These are phyloP conservation scores for Tritrichomonas foetus DNA, from an alignment of 208 protist species.

Conservation along the genomic window DNA sequence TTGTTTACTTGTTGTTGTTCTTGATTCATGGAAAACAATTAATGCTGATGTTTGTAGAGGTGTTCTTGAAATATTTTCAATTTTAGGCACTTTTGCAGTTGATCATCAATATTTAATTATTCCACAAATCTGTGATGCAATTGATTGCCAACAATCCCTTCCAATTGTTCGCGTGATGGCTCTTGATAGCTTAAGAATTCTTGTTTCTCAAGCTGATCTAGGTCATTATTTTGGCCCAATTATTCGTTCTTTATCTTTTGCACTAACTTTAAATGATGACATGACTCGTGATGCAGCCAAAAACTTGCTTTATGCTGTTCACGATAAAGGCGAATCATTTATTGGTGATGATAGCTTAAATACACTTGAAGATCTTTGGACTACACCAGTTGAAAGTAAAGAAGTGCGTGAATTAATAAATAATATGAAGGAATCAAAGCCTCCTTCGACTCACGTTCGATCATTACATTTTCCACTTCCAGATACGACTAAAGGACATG, in stretches of 20 bases:
- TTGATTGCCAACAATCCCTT: neutral
- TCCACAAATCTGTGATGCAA: neutral
- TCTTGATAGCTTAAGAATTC: neutral
- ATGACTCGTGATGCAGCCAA: neutral
- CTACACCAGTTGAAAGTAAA: neutral
- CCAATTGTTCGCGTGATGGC: neutral
- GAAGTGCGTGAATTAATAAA: neutral
- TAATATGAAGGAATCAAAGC: too few relatives aligned
- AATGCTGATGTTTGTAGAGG: neutral
- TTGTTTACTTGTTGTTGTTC: neutral
- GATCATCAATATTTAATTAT: neutral
- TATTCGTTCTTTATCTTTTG: neutral
- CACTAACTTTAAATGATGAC: neutral
- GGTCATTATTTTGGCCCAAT: neutral
- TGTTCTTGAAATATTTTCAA: neutral
- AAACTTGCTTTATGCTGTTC: neutral
- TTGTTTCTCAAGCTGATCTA: neutral
- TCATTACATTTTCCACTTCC: too few relatives aligned
- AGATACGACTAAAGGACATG: neutral
- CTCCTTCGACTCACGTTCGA: too few relatives aligned
- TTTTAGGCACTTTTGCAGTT: neutral
- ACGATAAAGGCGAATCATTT: neutral
- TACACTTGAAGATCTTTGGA: neutral
- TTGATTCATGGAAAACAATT: neutral
- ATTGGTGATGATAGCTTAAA: neutral